Conservation (phyloP, 1,139 yeast genomes). For the Blastobotrys elegans region DNA sequence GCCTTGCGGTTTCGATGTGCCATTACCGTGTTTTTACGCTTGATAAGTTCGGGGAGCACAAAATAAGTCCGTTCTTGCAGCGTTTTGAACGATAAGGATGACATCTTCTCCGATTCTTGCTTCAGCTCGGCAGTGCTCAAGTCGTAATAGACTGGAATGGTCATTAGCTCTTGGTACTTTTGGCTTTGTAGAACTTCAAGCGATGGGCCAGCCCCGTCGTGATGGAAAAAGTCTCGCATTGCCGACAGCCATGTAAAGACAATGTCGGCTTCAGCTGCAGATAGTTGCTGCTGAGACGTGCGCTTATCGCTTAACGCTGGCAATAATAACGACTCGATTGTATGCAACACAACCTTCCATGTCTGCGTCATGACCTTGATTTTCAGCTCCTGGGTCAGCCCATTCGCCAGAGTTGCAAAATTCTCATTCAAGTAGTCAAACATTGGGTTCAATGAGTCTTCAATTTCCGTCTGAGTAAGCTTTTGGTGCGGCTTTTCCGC, state of each 20-base stretch:
- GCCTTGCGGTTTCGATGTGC: slow-evolving; percentile 68
- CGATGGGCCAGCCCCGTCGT: slow-evolving; percentile 80
- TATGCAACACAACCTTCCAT: slow-evolving; percentile 62
- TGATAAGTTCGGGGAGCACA: slow-evolving; percentile 51
- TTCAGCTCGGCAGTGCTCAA: slow-evolving; percentile 46
- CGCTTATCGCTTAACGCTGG: slow-evolving; percentile 65
- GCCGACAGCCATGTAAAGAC: slow-evolving; percentile 69
- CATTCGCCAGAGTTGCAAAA: slow-evolving; percentile 60
- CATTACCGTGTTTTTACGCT: slow-evolving; percentile 60
- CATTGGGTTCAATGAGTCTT: slow-evolving; percentile 67
- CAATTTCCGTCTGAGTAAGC: slow-evolving; percentile 48
- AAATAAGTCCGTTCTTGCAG: slow-evolving; percentile 28
- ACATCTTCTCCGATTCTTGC: slow-evolving; percentile 54
- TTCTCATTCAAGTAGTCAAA: slow-evolving; percentile 72
- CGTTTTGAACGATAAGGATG: slow-evolving; percentile 28
- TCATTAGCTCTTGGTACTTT: slow-evolving; percentile 57
- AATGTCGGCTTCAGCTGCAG: slow-evolving; percentile 59
- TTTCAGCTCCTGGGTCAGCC: slow-evolving; percentile 53
- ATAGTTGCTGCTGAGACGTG: slow-evolving; percentile 45
- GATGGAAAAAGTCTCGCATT: slow-evolving; percentile 67
- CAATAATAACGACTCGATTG: slow-evolving; percentile 63
- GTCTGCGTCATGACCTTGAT: slow-evolving; percentile 69
- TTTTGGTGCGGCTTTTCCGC: slow-evolving; percentile 15
- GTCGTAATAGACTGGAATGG: slow-evolving; percentile 67
- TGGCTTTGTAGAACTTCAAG: slow-evolving; percentile 58